These are phyloP conservation scores for Mortierella alpina DNA, from an alignment of 192 early-diverging fungal species.

Conservation along the genomic window DNA sequence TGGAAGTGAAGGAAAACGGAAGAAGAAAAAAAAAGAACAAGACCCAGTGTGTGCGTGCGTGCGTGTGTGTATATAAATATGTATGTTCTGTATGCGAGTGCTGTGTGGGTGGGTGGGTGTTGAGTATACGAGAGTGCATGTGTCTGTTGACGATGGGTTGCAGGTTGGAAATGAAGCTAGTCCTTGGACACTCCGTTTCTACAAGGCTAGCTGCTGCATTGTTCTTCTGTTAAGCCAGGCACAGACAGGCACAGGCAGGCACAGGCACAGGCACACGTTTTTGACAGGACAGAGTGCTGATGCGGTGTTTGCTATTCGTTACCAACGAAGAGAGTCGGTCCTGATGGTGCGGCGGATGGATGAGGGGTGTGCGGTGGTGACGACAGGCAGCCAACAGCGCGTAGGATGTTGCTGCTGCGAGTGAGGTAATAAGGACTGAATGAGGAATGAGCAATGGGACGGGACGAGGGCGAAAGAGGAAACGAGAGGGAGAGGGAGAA, in stretches of 20 bases:
- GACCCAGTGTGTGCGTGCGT: no score
- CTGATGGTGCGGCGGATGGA: no score
- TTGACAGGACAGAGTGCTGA: no score
- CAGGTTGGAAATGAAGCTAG: conserved; percentile 13
- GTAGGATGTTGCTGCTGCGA: neutral
- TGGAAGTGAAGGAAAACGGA: no score
- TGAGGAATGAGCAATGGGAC: neutral
- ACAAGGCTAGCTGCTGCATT: neutral
- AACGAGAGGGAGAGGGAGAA: conserved; percentile 5
- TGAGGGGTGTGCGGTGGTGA: neutral
- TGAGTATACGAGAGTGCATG: conserved; percentile 3
- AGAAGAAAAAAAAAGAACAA: no score
- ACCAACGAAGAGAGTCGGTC: no score
- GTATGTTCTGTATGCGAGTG: neutral
- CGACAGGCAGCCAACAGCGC: neutral
- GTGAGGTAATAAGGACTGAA: neutral
- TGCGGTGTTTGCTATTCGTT: no score
- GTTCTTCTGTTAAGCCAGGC: conserved; percentile 2
- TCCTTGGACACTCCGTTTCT: neutral
- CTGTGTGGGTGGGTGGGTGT: neutral
- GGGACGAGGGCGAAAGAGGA: neutral
- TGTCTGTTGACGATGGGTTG: neutral
- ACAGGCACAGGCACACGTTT: neutral
- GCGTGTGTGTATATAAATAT: no score
- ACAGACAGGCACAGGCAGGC: neutral